Percentiles rank a stretch among this genome's conserved stretches.
These are phyloP conservation scores for Tritrichomonas foetus DNA, from an alignment of 208 protist genomes.

Conservation along the genomic window DNA sequence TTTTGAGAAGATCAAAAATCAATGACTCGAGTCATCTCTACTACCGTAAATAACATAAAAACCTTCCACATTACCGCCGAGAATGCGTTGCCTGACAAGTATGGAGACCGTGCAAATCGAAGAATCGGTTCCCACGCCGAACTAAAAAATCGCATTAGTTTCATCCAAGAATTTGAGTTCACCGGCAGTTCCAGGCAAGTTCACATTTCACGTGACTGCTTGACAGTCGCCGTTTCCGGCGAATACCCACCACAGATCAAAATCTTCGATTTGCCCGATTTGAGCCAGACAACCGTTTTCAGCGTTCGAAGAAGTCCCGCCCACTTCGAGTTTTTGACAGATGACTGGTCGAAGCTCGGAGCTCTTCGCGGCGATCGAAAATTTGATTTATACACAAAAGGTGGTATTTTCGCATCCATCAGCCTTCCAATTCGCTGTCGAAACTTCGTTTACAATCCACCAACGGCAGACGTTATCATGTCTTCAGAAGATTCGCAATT, in stretches of 20 bases:
- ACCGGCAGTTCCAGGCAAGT: neutral
- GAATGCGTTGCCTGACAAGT: neutral
- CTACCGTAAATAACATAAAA: slow-evolving; percentile 16
- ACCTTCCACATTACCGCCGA: slow-evolving; percentile 6
- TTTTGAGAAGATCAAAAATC: no score
- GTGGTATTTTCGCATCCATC: neutral
- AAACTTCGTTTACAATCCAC: neutral
- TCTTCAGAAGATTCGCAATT: slow-evolving; percentile 36
- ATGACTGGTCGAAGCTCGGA: slow-evolving; percentile 20
- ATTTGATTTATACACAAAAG: slow-evolving; percentile 35
- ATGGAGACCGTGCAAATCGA: neutral
- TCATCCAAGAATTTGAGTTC: slow-evolving; percentile 33
- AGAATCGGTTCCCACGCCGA: neutral
- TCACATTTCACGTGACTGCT: neutral
- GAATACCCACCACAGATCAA: slow-evolving; percentile 40
- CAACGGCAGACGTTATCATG: neutral
- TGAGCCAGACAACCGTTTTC: neutral
- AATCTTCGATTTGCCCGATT: slow-evolving; percentile 36
- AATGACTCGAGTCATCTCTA: slow-evolving; percentile 18
- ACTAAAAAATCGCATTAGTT: neutral
- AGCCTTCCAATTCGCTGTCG: neutral
- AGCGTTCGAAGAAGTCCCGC: neutral
- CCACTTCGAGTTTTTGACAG: neutral
- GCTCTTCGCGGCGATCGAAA: neutral
- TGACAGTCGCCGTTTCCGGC: neutral